Base-by-base conservation (phyloP, 257 asterid genomes). In the Eucommia ulmoides region DNA sequence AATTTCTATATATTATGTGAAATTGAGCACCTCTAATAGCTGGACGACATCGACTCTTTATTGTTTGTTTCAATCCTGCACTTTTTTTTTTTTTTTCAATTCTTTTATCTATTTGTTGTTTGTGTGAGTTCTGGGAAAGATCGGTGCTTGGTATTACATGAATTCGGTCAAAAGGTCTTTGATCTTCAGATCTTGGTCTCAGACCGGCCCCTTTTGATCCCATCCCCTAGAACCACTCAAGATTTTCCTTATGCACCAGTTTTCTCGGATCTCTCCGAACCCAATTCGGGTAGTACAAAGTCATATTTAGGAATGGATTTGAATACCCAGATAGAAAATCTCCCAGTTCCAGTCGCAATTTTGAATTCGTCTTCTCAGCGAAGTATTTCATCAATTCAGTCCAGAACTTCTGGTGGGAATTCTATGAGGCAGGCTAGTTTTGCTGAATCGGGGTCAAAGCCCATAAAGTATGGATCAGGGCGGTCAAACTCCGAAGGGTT, bases 401-500 rank as follows among this genome's bases (percentile, higher is more conserved):
- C 92, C 6, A 81, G 59, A 73, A 55, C 59, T 23, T 80, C 93
- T 7, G 69, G 78, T 42, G 62, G 74, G 68, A 72, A 66, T 35
- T 80, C 94, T 26, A 57, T 70, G 11, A 73, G 78, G 78, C 96
- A 84, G 72, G 79, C 68, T 60, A 73, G 41, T 64, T 75, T 79
- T 33, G 68, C 71, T 41, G 94, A 81, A 47, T 62, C 65, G 23
- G 88, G 76, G 52, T 52, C 71, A 20, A 87, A 44, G 58, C 73
- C 83, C 1, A 69, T 61, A 62, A 71, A 89, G 56, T 61, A 86
- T 56, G 95, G 95, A 21, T 86, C 96, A 8, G 71, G 80, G 25
- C 86, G 91, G 48, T 80, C 87, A 46, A 91, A 75, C 35, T 82
- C 88, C 3, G 87, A 80, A 46, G 93, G 93, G 53, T 67, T 70